Percentiles rank a stretch among this genome's conserved stretches.
Conservation (phyloP, 345 rosid species). For the Salix udensis region DNA sequence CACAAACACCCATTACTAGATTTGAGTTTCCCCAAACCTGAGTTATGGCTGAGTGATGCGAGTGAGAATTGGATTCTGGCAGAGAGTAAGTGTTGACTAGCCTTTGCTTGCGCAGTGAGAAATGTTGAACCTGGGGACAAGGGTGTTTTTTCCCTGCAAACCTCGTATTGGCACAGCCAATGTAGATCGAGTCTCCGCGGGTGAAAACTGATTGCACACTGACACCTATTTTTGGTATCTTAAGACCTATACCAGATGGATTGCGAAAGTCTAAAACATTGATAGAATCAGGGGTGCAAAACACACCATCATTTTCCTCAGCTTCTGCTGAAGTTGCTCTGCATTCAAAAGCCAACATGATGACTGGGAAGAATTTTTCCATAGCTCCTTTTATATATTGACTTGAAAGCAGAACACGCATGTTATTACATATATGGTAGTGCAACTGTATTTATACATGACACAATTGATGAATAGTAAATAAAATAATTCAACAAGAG, state of each 20-base stretch:
- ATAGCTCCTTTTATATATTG: not conserved
- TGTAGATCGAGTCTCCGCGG: conserved; percentile 71
- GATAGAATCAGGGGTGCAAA: conserved; percentile 83
- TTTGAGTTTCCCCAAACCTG: conserved; percentile 97
- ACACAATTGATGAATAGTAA: not conserved
- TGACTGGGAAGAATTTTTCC: not conserved
- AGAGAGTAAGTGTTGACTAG: conserved; percentile 51
- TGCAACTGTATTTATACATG: not conserved
- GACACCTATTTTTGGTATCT: conserved; percentile 64
- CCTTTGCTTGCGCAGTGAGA: conserved; percentile 71
- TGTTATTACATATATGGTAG: not conserved
- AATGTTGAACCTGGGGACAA: conserved; percentile 69
- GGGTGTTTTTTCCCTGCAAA: conserved; percentile 41
- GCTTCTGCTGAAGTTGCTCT: conserved; percentile 79
- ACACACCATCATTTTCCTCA: conserved; percentile 93
- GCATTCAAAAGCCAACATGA: conserved; percentile 35
- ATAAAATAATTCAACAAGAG: not conserved
- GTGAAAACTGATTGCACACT: conserved; percentile 70
- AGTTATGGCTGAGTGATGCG: conserved; percentile 72
- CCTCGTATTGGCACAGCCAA: conserved; percentile 60
- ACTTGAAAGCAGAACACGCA: not conserved
- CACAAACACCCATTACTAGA: conserved; percentile 75
- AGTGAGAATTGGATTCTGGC: conserved; percentile 73
- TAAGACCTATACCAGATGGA: conserved; percentile 85
- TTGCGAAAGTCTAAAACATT: conserved; percentile 79